These are phyloP conservation scores for Ogataea haglerorum DNA, from an alignment of 805 yeast species.

Conservation along the genomic window DNA sequence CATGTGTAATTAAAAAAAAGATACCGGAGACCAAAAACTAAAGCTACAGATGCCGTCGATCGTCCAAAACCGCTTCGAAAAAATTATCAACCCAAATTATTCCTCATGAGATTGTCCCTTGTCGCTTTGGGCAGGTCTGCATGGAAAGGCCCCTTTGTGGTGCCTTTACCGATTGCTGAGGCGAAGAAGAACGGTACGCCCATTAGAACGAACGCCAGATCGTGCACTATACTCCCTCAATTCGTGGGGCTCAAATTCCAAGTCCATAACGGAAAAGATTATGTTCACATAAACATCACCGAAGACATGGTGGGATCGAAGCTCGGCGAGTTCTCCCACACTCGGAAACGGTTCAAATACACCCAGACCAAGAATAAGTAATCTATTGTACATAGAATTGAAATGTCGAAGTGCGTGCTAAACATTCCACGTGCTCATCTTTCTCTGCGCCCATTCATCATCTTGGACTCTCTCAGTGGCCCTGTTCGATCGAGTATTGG, in stretches of 20 bases:
- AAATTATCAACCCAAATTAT: neutral
- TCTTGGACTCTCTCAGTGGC: conserved; percentile 65
- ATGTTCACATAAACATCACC: conserved; percentile 78
- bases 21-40: neutral
- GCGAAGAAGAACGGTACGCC: conserved; percentile 81
- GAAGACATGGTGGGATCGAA: conserved; percentile 98
- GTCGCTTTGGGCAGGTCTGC: conserved; percentile 48
- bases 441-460: conserved; percentile 28
- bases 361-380: conserved; percentile 68
- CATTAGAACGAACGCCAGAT: conserved; percentile 91
- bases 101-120: conserved; percentile 38
- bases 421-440: conserved; percentile 1
- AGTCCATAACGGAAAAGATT: conserved; percentile 94
- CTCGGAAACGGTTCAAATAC: conserved; percentile 83
- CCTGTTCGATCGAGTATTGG: conserved; percentile 83
- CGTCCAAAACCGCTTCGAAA: neutral
- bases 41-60: conserved; percentile 4
- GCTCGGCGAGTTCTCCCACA: conserved; percentile 92
- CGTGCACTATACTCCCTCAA: conserved; percentile 92
- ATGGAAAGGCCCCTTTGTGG: conserved; percentile 86
- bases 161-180: conserved; percentile 87
- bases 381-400: conserved; percentile 12
- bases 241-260: conserved; percentile 94
- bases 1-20: conserved; percentile 4
- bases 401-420: conserved; percentile 2